These are phyloP conservation scores for Anaeromyces robustus DNA, from an alignment of 192 early-diverging fungal genomes.

Conservation along the genomic window DNA sequence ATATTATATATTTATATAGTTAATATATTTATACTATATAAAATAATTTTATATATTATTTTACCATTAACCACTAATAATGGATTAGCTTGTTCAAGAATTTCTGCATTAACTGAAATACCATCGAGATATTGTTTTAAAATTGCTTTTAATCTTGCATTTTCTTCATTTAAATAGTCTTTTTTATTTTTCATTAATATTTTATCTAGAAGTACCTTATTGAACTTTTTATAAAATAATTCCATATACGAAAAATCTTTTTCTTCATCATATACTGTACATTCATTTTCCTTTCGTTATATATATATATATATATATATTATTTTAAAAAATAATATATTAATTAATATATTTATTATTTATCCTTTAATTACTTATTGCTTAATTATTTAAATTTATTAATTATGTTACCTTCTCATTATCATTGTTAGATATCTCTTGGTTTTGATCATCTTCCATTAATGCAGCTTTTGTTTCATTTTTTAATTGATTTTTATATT, in stretches of 20 bases:
- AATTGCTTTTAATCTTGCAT: constrained; percentile 24
- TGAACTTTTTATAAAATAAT: constrained; percentile 43
- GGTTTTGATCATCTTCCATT: neutral
- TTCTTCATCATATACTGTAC: neutral
- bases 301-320: too few relatives aligned
- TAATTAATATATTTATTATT: too few relatives aligned
- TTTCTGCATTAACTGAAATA: constrained; percentile 29
- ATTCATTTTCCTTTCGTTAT: neutral
- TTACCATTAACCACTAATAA: constrained; percentile 39
- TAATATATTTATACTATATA: too few relatives aligned
- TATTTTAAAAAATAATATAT: too few relatives aligned
- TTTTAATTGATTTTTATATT: neutral
- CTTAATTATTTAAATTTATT: too few relatives aligned
- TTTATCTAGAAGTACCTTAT: constrained; percentile 32
- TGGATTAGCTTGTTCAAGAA: constrained; percentile 30
- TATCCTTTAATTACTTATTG: too few relatives aligned
- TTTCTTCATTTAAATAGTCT: constrained; percentile 26
- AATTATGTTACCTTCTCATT: neutral
- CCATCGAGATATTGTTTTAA: constrained; percentile 46
- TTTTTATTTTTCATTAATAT: constrained; percentile 26
- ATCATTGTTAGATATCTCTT: neutral
- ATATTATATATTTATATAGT: too few relatives aligned
- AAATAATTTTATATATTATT: neutral
- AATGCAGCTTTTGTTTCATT: neutral
- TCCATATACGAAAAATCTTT: constrained; percentile 12